Evolutionary conservation across 2,329 filamentous ascomycete species (phyloP).

Genomic region (Hymenoscyphus scutula): DNA sequence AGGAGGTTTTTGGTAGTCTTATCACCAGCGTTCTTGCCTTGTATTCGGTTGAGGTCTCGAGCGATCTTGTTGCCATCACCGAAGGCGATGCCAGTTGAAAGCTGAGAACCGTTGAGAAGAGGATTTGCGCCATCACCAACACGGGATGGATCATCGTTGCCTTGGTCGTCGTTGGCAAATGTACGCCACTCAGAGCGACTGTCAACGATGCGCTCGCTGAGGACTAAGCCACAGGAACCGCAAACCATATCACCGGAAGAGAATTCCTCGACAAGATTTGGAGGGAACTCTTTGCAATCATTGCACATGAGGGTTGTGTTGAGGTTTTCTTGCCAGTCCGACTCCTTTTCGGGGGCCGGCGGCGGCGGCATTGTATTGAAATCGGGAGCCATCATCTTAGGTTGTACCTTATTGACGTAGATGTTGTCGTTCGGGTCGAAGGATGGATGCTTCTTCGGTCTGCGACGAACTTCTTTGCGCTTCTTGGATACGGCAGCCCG

Average conservation of each 20-base stretch:
- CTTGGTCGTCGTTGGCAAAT: constrained; percentile 97
- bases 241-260: constrained; percentile 92
- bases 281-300: constrained; percentile 89
- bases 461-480: constrained; percentile 37
- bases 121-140: constrained; percentile 92
- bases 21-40: constrained; percentile 77
- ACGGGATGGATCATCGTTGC: constrained; percentile 94
- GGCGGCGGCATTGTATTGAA: neutral
- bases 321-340: constrained; percentile 63
- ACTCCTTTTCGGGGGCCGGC: constrained; percentile 25
- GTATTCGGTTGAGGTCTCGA: constrained; percentile 75
- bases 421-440: constrained; percentile 45
- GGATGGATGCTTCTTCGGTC: constrained; percentile 40
- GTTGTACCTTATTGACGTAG: constrained; percentile 35
- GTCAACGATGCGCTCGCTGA: constrained; percentile 89
- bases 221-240: constrained; percentile 83
- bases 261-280: constrained; percentile 89
- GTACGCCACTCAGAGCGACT: constrained; percentile 98
- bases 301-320: constrained; percentile 82
- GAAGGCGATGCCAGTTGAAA: constrained; percentile 84
- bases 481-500: constrained; percentile 34
- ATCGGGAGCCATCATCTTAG: constrained; percentile 47
- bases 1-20: constrained; percentile 81
- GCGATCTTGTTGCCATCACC: constrained; percentile 69
- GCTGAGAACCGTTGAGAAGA: constrained; percentile 83